These are phyloP conservation scores for Plasmodium coatneyi DNA, from an alignment of 169 alveolate genomes.

Conservation along the genomic window DNA sequence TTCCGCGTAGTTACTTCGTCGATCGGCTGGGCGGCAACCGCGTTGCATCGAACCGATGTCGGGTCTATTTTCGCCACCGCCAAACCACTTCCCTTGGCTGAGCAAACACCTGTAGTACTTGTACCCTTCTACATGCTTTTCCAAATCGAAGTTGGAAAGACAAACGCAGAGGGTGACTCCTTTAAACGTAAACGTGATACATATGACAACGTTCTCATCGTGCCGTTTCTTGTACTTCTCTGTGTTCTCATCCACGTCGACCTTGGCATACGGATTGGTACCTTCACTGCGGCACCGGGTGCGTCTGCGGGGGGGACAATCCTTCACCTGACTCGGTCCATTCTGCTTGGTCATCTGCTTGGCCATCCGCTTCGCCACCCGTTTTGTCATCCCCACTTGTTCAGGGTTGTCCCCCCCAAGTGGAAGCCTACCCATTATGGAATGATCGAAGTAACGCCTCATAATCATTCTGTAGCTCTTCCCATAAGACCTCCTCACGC, in stretches of 20 bases:
- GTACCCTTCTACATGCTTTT: background rate
- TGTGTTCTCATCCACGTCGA: background rate
- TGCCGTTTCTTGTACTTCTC: background rate
- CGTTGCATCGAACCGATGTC: background rate
- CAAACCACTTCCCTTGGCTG: background rate
- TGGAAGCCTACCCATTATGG: background rate
- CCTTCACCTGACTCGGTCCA: background rate
- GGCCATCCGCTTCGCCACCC: no score
- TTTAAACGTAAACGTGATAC: conserved; percentile 20
- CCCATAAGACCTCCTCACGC: conserved; percentile 20
- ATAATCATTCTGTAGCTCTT: background rate
- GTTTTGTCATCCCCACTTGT: background rate
- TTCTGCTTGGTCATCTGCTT: background rate
- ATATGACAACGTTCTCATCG: background rate
- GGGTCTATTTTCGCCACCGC: background rate
- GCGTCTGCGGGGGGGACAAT: background rate
- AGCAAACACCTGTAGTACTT: conserved; percentile 22
- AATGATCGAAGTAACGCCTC: background rate
- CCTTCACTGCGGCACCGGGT: background rate
- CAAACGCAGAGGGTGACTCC: conserved; percentile 18
- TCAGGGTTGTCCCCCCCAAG: background rate
- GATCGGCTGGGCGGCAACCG: background rate
- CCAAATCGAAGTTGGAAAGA: background rate
- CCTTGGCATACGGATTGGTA: background rate
- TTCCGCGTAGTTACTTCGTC: background rate